Base-by-base conservation (phyloP, 192 early-diverging fungal genomes). In the Podila epigama region DNA sequence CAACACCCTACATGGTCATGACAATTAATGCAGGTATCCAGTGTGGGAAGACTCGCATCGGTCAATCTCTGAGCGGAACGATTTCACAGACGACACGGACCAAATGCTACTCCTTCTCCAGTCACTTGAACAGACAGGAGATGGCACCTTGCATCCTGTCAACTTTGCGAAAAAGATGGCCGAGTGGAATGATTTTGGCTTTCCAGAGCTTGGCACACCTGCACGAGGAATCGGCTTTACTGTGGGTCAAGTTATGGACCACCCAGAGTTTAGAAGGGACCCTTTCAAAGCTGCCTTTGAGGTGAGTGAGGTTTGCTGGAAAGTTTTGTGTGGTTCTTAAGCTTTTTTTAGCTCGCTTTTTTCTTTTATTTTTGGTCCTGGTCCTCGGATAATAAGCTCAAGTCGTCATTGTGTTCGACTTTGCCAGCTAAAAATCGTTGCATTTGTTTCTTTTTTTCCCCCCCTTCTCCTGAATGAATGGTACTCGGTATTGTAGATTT, bases 81-180 rank as follows among this genome's bases (percentile, higher is more conserved):
- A 75, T 31, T 75, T 75, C 9, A 75, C 72, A 22, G 72, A 75
- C 35, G 72, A 75, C 35, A 75, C 72, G 31, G 90, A 92, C 48
- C 90, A 92, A 58, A 57, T 81, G 52, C 65, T 92, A 3, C 60
- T 90, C 15, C 40, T 92, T 7, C 65, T 88, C 13, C 75, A 88
- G 41, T 82, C 86, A 22, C 58, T 91, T 10, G 28, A 67, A 28
- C 60, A 86, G 29, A 61, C 71, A 8, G 41, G 51, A 18, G 68
- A 81, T 63, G 88, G 83, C 1, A 35, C 53, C 1, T 81, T 90
- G 29, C 63, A 87, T 36, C 54, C 61, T 9, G 37, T 69, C 36
- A 82, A 87, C 22, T 89, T 88, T 66, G 89, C 88, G 5, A 51
- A 60, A 39, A 64, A 79, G 32, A 69, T 90, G 28, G 35, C 51